Evolutionary conservation across 2,329 filamentous ascomycete species (phyloP), one percentile per base, ranked within the genome.

Genomic region (Atkinsonella hypoxylon): DNA sequence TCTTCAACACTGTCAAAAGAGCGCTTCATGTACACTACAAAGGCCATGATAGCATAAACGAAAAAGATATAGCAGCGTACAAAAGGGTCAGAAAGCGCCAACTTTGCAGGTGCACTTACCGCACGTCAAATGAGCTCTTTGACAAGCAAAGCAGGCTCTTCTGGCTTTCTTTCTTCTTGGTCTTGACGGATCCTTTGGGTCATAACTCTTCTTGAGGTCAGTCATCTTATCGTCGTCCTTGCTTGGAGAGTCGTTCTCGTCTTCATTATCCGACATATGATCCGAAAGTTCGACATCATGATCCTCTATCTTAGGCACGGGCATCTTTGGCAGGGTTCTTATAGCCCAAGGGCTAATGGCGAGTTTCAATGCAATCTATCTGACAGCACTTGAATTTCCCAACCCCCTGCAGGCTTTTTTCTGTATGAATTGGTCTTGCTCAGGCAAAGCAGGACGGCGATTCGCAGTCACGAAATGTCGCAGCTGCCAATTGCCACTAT

Each of bases 81-180:
- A 5, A 26, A 26, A 8, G 26, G 26, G 7, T 26, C 26, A 26
- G 8, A 26, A 8, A 26, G 26, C 26, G 8, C 26, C 6, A 26
- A 26, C 26, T 26, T 26, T 5, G 8, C 26, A 26, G 36, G 38
- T 31, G 52, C 56, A 82, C 90, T 79, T 86, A 97, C 93, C 91
- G 74, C 93, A 98, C 57, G 93, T 98, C 66, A 98, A 74, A 78
- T 98, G 93, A 56, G 93, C 93, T 69, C 91, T 79, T 72, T 98
- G 93, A 70, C 93, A 98, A 56, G 93, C 91, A 78, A 86, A 95
- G 69, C 93, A 98, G 52, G 93, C 93, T 67, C 93, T 79, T 59
- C 91, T 81, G 38, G 93, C 93, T 77, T 98, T 98, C 76, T 97
- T 98, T 62, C 93, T 81, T 59, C 90, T 78, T 17, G 93, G 91